phyloP scores from a whole-genome alignment of 1,284 basidiomycete species.

The Ustilago xerochloae region DNA sequence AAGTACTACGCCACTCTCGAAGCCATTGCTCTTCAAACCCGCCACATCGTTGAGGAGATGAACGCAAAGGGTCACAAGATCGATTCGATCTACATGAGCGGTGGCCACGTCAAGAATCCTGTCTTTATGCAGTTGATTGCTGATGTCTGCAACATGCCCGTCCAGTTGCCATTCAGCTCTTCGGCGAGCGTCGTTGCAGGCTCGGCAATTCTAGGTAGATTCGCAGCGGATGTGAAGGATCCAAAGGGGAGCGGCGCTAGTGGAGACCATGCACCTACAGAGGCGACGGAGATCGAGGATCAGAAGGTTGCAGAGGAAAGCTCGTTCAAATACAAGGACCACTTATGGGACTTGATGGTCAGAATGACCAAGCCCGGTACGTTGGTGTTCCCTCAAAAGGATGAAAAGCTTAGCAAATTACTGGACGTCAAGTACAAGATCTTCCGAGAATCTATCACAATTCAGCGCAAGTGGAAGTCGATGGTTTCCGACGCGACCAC shows the following conservation, averaged over 20 bases:
- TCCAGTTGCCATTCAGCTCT: constrained; percentile 81
- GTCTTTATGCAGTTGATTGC: constrained; percentile 76
- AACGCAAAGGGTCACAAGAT: constrained; percentile 87
- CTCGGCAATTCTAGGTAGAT: constrained; percentile 89
- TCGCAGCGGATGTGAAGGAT: constrained; percentile 77
- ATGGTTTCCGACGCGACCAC: constrained; percentile 41
- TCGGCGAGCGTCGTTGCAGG: constrained; percentile 89
- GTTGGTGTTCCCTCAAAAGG: constrained; percentile 77
- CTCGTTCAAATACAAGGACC: constrained; percentile 74
- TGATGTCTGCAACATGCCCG: constrained; percentile 82
- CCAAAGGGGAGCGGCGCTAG: constrained; percentile 11
- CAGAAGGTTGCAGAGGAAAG: constrained; percentile 71
- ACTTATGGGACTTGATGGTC: constrained; percentile 93
- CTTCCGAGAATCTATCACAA: constrained; percentile 86
- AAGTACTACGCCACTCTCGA: constrained; percentile 93
- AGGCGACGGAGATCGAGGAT: constrained; percentile 42
- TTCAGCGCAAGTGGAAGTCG: constrained; percentile 82
- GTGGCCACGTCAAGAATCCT: constrained; percentile 68
- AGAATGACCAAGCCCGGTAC: constrained; percentile 90
- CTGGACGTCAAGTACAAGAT: constrained; percentile 93
- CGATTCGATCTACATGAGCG: constrained; percentile 86
- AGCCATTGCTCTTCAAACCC: constrained; percentile 92
- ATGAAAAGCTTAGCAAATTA: constrained; percentile 74
- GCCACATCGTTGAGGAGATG: constrained; percentile 93
- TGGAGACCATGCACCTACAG: constrained; percentile 53